Base-by-base conservation (phyloP, 139 green algal genomes). In the Nannochloris sp. region DNA sequence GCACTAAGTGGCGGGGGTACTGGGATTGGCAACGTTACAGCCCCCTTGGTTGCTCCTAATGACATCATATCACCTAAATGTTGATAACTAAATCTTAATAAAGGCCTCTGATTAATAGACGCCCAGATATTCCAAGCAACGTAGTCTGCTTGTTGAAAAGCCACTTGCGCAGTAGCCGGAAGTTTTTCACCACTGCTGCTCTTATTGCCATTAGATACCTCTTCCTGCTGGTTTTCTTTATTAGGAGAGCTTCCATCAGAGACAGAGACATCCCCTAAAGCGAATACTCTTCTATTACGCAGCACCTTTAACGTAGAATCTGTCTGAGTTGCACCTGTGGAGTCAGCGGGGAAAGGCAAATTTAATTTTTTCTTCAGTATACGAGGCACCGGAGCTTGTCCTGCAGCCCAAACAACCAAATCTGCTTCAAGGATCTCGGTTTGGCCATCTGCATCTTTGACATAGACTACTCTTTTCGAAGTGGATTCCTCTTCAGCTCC, bases 111-210 rank as follows among this genome's bases (percentile, higher is more conserved):
- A 73, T 95, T 96, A 68, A 97, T 92, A 32, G 83, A 38, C 1
- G 93, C 83, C 93, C 93, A 99, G 19, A 99, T 55, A 73, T 98
- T 99, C 92, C 92, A 99, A 0, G 90, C 93, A 7, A 87, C 89
- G 65, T 98, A 99, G 72, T 99, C 93, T 0, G 93, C 90, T 65
- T 97, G 88, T 75, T 99, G 93, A 75, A 98, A 97, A 0, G 93
- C 93, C 10, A 99, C 92, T 81, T 99, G 91, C 24, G 81, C 83
- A 15, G 86, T 95, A 42, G 78, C 72, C 6, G 86, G 80, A 34
- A 89, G 73, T 4, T 25, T 30, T 36, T 59, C 48, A 34, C 9
- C 9, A 42, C 9, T 10, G 38, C 45, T 44, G 54, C 32, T 34
- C 12, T 36, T 23, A 47, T 47, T 34, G 25, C 25, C 10, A 31